Evolutionary conservation across 139 green algal genomes (phyloP).

Genomic region (Asterochloris erici): DNA sequence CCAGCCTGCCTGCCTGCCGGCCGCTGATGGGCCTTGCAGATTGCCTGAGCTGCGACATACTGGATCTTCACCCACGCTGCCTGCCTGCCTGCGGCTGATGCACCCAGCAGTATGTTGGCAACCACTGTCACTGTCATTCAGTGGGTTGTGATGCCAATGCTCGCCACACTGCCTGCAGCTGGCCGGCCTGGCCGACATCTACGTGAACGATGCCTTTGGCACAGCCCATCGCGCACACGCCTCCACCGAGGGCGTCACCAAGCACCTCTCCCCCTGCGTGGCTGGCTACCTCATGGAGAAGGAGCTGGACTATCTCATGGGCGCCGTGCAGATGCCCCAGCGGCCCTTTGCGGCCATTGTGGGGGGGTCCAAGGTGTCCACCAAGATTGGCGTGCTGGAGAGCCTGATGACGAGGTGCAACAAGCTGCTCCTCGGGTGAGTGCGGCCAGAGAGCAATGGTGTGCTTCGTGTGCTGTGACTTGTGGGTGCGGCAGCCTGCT

Average conservation of each 20-base stretch:
- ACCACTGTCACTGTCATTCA: too few relatives aligned
- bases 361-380: slow-evolving; percentile 96
- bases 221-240: slow-evolving; percentile 97
- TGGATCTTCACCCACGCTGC: too few relatives aligned
- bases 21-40: too few relatives aligned
- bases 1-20: too few relatives aligned
- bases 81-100: too few relatives aligned
- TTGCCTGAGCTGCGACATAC: too few relatives aligned
- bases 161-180: slow-evolving; percentile 78
- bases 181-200: slow-evolving; percentile 88
- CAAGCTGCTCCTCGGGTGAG: slow-evolving; percentile 83
- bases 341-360: slow-evolving; percentile 97
- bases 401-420: slow-evolving; percentile 89
- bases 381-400: slow-evolving; percentile 99
- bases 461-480: neutral
- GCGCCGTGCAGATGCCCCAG: slow-evolving; percentile 85
- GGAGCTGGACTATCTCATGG: slow-evolving; percentile 32
- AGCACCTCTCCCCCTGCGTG: slow-evolving; percentile 67
- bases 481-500: too few relatives aligned
- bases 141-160: too few relatives aligned
- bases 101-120: too few relatives aligned
- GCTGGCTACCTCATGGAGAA: slow-evolving; percentile 44
- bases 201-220: slow-evolving; percentile 99
- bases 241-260: slow-evolving; percentile 95
- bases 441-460: neutral